Base-by-base conservation (phyloP, 768 basidiomycete species). In the Solioccasus polychromus region DNA sequence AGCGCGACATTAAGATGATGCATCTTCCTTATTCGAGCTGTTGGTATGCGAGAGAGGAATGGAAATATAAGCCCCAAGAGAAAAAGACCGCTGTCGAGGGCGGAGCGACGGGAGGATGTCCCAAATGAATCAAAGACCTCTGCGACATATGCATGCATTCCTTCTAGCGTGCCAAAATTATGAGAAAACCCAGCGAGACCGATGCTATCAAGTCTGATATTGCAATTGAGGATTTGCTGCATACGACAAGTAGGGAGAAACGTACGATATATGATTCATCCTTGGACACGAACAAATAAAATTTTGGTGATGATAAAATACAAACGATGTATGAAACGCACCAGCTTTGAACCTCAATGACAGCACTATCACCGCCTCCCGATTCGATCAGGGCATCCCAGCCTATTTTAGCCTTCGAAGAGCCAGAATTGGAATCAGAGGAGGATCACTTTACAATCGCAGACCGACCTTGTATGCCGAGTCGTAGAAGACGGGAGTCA, bases 181-280 rank as follows among this genome's bases (percentile, higher is more conserved):
- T 82, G 75, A 5, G 76, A 74, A 45, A 82, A 83, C 0, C 79
- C 78, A 7, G 77, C 78, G 26, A 82, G 75, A 12, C 81, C 79
- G 40, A 83, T 68, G 1, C 68, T 72, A 52, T 83, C 82, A 4
- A 83, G 64, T 10, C 79, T 80, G n/a, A 1, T 15, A 28, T 15
- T 6, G 2, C 10, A 8, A 14, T 20, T 3, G 41, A 15, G 24
- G 2, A 8, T 17, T 7, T 22, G 2, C 35, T 1, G 1, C 12
- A 14, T 26, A 17, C 7, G 11, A 1, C 15, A 8, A 0, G 3
- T 7, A 34, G 2, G 9, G 19, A 22, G 12, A 19, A 20, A 50
- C 67, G 18, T 40, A 67, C 66, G 68, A 66, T 22, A 68, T 53
- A 29, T 59, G 61, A 38, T 65, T 69, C 68, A 68, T 69, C 68